Base-by-base conservation (phyloP, 768 basidiomycete genomes). In the Rhodotorula paludigena region DNA sequence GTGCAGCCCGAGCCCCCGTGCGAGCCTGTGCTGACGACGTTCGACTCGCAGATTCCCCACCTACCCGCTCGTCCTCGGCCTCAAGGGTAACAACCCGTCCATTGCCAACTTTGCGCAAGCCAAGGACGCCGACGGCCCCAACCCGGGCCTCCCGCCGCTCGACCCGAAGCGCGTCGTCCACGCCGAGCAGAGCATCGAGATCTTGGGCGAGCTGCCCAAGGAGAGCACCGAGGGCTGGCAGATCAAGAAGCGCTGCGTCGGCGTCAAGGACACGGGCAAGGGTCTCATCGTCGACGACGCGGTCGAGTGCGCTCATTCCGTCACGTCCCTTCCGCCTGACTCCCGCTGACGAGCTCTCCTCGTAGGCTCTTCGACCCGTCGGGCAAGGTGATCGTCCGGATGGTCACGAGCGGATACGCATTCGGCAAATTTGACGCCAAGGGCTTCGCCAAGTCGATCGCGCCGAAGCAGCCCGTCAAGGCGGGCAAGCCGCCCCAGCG, bases 171-270 rank as follows among this genome's bases (percentile, higher is more conserved):
- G 64, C 59, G 57, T 62, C 25, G 63, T 66, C 30, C 90, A 92
- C 74, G 90, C 80, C 10, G 85, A 85, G 18, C 89, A 91, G 77
- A 85, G 84, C 12, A 88, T 92, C 64, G 85, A 92, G 77, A 83
- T 90, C 36, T 75, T 92, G 66, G 88, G 85, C 77, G 84, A 86
- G n/a, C 80, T 93, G 56, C 90, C 90, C 1, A 77, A 82, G 0
- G 86, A 85, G 41, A 87, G 87, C 68, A 89, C 89, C 15, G 80
- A 84, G 5, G 91, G 89, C 14, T 93, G 90, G 90, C 87, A 81
- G 64, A 81, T 87, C 76, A 85, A 83, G 72, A 81, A 81, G 65
- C 82, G 85, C 63, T 82, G 89, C 56, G 83, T 84, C 2, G 88
- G 85, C 38, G 81, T 92, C 30, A 83, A 83, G 53, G 90, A 93